Percentiles rank a stretch among this genome's conserved stretches.
These are phyloP conservation scores for Leccinum imitatum DNA, from an alignment of 768 basidiomycete genomes.

Conservation along the genomic window DNA sequence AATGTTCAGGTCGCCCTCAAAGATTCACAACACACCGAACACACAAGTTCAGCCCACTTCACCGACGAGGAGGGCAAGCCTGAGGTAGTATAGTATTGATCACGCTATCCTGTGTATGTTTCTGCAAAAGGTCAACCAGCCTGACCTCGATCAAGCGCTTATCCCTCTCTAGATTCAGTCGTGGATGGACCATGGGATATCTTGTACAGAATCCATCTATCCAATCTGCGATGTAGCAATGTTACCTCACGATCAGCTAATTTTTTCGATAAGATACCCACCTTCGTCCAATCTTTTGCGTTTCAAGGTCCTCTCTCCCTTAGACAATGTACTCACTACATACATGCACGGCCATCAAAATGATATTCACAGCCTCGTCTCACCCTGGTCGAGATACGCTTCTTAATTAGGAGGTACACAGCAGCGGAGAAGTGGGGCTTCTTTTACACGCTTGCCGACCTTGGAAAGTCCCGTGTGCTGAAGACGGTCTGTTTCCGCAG, in stretches of 20 bases:
- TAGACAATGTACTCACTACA: not conserved
- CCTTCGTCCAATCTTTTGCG: not conserved
- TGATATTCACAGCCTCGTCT: not conserved
- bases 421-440: not conserved
- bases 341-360: not conserved
- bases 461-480: not conserved
- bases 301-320: not conserved
- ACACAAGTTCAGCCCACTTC: conserved; percentile 4
- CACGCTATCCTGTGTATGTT: not conserved
- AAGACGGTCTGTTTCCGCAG: not conserved
- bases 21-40: conserved; percentile 1
- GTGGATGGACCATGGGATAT: not conserved
- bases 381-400: not conserved
- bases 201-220: not conserved
- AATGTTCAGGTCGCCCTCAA: conserved; percentile 21
- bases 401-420: not conserved
- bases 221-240: not conserved
- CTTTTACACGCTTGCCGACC: not conserved
- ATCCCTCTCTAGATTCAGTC: not conserved
- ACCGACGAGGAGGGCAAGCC: conserved; percentile 9
- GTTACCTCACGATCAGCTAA: not conserved
- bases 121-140: not conserved
- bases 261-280: not conserved
- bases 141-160: not conserved
- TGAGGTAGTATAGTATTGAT: conserved; percentile 1